Conservation (phyloP, 768 basidiomycete genomes). For the Amanita muscaria region DNA sequence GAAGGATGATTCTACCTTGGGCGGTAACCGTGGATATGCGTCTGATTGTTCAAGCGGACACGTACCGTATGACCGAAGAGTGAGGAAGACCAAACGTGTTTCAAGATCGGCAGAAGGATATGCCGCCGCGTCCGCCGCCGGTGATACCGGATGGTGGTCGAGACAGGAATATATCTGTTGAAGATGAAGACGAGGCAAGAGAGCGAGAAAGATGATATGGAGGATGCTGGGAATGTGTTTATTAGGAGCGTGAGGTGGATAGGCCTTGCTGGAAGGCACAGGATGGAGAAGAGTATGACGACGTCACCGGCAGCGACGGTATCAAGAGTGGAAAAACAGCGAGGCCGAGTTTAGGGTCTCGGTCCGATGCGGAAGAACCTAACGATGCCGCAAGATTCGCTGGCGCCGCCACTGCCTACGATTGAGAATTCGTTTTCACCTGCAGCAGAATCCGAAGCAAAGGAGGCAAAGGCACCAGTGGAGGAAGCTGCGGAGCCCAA, state of each 20-base stretch:
- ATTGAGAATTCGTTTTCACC: not conserved
- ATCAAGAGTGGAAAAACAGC: no score
- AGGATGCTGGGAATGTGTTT: constrained; percentile 35
- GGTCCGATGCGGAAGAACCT: no score
- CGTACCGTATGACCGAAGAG: constrained; percentile 16
- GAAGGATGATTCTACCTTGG: constrained; percentile 16
- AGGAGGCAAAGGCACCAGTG: no score
- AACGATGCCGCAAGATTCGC: no score
- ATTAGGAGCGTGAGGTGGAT: constrained; percentile 59
- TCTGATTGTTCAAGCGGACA: constrained; percentile 12
- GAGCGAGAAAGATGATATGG: not conserved
- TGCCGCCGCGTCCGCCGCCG: constrained; percentile 9
- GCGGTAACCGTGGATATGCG: constrained; percentile 10
- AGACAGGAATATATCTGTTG: constrained; percentile 1
- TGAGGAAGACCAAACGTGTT: constrained; percentile 6
- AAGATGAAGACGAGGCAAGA: constrained; percentile 8
- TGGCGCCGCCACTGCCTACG: no score
- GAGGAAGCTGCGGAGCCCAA: not conserved
- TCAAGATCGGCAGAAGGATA: constrained; percentile 10
- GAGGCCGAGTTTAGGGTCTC: no score
- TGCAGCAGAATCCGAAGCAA: no score
- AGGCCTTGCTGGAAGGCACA: constrained; percentile 48
- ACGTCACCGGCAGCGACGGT: constrained; percentile 7
- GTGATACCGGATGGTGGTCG: no score
- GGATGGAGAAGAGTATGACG: no score